Evolutionary conservation across 768 basidiomycete species (phyloP), one percentile per base, ranked within the genome.

Genomic region (Gautieria morchelliformis): DNA sequence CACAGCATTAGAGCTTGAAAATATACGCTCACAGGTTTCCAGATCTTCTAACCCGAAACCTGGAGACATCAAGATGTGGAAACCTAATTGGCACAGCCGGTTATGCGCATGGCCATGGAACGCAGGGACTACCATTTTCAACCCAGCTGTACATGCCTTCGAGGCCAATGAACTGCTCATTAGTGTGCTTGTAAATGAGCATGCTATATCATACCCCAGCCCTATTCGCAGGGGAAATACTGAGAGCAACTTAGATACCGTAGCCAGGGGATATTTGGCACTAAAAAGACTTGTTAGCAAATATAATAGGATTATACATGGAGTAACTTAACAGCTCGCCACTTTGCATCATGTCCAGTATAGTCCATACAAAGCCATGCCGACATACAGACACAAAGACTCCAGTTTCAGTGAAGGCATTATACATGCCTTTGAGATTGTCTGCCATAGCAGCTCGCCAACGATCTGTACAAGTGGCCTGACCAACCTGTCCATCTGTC

Each of bases 21-120:
- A n/a, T n/a, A n/a, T n/a, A n/a, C n/a, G n/a, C n/a, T n/a, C n/a
- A n/a, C n/a, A n/a, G n/a, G n/a, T 69, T 40, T 71, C 68, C 6
- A 72, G 58, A 53, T 74, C 74, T 56, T 72, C 71, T 1, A 74
- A 49, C n/a, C 73, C 72, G 19, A 64, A 62, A 2, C 72, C 68
- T 4, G 49, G 44, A 15, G 70, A 66, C 42, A 45, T 52, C 52
- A 47, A 9, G 45, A 69, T 72, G 49, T 73, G 72, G 55, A 68
- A 59, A n/a, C 54, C 20, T 1, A 68, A 53, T 54, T 74, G 72
- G 49, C 72, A 75, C 12, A 33, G 11, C 15, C 24, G 40, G 61
- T 63, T 30, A 46, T 53, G 59, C 61, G 64, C 15, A 54, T 69
- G 68, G 61, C 64, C 22, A 64, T n/a, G n/a, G n/a, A n/a, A n/a